These are phyloP conservation scores for Termitomyces eurrhizus DNA, from an alignment of 768 basidiomycete genomes.

Conservation along the genomic window DNA sequence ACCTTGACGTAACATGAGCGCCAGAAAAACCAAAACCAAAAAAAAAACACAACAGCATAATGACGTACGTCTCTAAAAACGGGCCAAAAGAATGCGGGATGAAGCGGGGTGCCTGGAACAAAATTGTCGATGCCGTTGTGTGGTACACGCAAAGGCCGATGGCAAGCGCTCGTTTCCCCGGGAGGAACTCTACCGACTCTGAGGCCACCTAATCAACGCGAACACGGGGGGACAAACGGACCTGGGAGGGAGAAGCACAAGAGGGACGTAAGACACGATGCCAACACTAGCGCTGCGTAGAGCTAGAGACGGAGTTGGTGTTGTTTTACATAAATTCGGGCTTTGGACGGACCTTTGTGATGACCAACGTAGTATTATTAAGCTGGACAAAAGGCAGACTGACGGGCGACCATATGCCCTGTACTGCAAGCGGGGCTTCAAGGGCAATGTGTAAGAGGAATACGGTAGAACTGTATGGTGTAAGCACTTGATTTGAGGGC, in stretches of 20 bases:
- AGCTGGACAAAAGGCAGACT: constrained; percentile 73
- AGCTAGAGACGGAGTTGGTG: constrained; percentile 38
- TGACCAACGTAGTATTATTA: constrained; percentile 75
- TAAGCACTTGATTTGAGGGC: neutral
- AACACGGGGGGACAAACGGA: constrained; percentile 24
- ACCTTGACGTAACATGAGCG: constrained; percentile 27
- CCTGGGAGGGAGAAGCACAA: constrained; percentile 74
- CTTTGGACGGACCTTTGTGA: constrained; percentile 55
- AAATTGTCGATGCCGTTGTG: constrained; percentile 63
- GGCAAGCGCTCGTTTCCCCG: constrained; percentile 80
- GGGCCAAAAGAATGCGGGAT: constrained; percentile 71
- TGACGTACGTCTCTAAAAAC: constrained; percentile 54
- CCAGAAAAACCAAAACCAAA: no score
- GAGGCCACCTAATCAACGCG: no score
- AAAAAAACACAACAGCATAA: neutral
- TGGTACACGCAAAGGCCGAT: constrained; percentile 78
- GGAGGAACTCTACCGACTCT: constrained; percentile 43
- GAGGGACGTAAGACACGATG: constrained; percentile 56
- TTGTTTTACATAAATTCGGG: no score
- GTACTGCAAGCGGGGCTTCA: constrained; percentile 74
- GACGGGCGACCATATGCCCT: constrained; percentile 63
- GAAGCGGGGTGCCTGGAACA: constrained; percentile 75
- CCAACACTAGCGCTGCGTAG: constrained; percentile 60
- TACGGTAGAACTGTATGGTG: constrained; percentile 48
- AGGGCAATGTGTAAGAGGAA: constrained; percentile 80